Base-by-base conservation (phyloP, 179 eudicot genomes). In the Camellia oleifera region DNA sequence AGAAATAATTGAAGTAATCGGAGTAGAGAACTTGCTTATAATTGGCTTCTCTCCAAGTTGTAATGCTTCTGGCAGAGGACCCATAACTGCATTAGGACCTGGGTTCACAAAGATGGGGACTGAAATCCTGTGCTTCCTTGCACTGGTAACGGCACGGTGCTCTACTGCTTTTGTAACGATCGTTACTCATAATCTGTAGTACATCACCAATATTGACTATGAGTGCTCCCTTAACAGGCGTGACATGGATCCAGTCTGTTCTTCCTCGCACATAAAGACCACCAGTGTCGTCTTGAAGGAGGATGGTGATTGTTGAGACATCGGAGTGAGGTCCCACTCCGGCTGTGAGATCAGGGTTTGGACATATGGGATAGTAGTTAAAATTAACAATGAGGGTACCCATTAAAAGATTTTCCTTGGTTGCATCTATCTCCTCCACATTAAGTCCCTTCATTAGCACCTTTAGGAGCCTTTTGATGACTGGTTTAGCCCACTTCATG, bases 311-410 rank as follows among this genome's bases (percentile, higher is more conserved):
- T 5, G 82, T 71, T 6, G 81, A 79, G 42, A 81, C 81, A 61
- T 85, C 85, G 0, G 85, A 72, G 68, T 85, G 87, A 74, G 81
- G 76, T 1, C 85, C 82, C 6, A 82, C 79, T 0, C 87, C 87
- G 6, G 52, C 70, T 0, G 87, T 82, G n/a, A 85, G 83, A 50
- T 85, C 83, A 3, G 87, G 87, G 50, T 82, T 83, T 2, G 87
- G 87, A 61, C 87, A 85, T 7, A 48, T 74, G 3, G 87, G 87
- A 52, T 79, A 85, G 79, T 76, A 80, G 45, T 64, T 82, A 4
- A 79, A 57, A 50, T 80, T 77, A 40, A 76, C 46, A 45, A 60
- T 68, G 57, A 50, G 58, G n/a, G 66, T 23, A 14, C 74, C 76
- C 80, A 79, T 80, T 12, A 76, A 40, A 5, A 54, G 56, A 10